Base-by-base conservation (phyloP, 2,329 filamentous ascomycete genomes). In the Scolecobasidium constrictum region DNA sequence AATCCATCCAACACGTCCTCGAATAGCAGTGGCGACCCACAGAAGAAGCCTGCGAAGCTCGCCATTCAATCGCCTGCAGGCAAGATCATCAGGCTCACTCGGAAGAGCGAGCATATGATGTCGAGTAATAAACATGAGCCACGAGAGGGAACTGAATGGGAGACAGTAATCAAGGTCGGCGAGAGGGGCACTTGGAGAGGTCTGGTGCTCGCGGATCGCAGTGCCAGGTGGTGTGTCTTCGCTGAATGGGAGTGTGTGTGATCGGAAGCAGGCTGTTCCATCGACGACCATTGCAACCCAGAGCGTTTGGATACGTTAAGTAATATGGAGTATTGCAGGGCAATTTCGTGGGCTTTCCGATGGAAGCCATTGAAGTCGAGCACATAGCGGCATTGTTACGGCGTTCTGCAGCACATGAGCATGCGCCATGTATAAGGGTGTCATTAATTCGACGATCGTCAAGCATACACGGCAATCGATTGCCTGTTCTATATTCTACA, bases 51-150 rank as follows among this genome's bases (percentile, higher is more conserved):
- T 2, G 92, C 92, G 4, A 98, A 98, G 62, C 64, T 98, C 42
- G 92, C 92, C 1, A 90, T 98, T 44, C 92, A 98, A 63, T 86
- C 84, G 4, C 92, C 92, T 0, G 84, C 82, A 21, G 92, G 93
- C 47, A 96, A 96, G 67, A 96, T 98, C 52, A 75, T 96, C 46
- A 73, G 92, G 42, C 69, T 93, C 56, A 86, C 86, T 69, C 72
- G 84, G 52, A 90, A 90, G 67, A 84, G 79, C 53, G 82, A 86
- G 49, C 71, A 73, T 53, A 73, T 71, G 56, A 70, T 67, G 47
- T 58, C 49, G 45, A 56, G 48, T 35, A 59, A 51, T 18, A 60
- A 57, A 3, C 69, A 71, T 2, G 81, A 82, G 42, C 77, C 77
- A 21, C 78, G 77, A 33, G 78, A 86, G 50, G 83, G 83, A 15